A percentile compares a stretch with the other conserved stretches of the same genome.
Conservation (phyloP, 768 basidiomycete genomes). For the Boletellus ananiceps region DNA sequence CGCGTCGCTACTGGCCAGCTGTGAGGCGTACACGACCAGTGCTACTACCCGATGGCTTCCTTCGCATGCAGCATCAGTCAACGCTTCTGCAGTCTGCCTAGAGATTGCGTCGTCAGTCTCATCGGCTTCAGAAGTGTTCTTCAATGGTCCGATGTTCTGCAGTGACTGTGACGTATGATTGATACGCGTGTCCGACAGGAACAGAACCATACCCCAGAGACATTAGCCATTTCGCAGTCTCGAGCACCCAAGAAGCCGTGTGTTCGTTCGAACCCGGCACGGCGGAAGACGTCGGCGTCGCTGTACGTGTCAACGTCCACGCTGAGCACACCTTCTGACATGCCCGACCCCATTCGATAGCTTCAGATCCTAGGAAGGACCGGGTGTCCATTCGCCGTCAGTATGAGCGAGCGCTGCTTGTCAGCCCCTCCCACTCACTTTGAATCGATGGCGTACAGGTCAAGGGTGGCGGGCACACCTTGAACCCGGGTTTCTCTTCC, state of each 20-base stretch:
- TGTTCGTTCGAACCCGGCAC: constrained; percentile 60
- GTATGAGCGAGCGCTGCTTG: constrained; percentile 6
- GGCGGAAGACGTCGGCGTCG: constrained; percentile 46
- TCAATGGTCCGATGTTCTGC: constrained; percentile 13
- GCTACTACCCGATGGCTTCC: not conserved
- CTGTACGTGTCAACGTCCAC: constrained; percentile 32
- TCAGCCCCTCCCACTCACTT: constrained; percentile 1
- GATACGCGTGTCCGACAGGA: constrained; percentile 12
- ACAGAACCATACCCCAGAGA: constrained; percentile 36
- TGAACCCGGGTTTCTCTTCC: constrained; percentile 56
- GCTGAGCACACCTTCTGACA: not conserved
- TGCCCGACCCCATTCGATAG: constrained; percentile 26
- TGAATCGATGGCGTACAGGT: constrained; percentile 34
- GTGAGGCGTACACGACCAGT: not conserved
- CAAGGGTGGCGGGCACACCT: constrained; percentile 58
- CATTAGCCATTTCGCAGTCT: constrained; percentile 45
- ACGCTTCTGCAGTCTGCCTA: constrained; percentile 13
- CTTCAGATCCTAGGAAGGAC: constrained; percentile 43
- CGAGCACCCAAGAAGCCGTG: constrained; percentile 41
- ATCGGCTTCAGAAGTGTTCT: constrained; percentile 19
- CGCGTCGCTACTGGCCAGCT: constrained; percentile 6
- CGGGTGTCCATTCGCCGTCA: constrained; percentile 51
- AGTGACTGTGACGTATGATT: constrained; percentile 1
- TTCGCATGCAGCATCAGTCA: not conserved
- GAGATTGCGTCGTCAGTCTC: constrained; percentile 23